Conservation (phyloP, 2,329 filamentous ascomycete genomes). For the Aphanocladium album region DNA sequence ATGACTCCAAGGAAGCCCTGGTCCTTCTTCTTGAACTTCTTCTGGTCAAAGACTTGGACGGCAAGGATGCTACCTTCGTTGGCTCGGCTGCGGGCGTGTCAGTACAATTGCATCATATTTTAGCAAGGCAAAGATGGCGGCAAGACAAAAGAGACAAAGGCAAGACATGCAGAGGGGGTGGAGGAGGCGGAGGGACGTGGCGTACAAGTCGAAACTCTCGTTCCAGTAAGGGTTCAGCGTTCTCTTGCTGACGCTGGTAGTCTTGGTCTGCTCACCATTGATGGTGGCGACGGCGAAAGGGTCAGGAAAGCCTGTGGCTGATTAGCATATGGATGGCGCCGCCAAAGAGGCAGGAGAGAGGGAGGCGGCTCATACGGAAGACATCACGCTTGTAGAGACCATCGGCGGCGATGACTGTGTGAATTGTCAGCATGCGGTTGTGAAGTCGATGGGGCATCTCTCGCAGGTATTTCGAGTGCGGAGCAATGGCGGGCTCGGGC, state of each 20-base stretch:
- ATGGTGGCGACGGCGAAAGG: constrained; percentile 96
- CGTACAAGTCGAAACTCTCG: constrained; percentile 96
- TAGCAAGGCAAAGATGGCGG: not conserved
- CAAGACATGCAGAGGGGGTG: constrained; percentile 2
- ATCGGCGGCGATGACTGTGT: constrained; percentile 91
- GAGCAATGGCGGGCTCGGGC: constrained; percentile 11
- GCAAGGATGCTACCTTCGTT: constrained; percentile 95
- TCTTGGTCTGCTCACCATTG: constrained; percentile 96
- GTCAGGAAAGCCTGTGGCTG: constrained; percentile 77
- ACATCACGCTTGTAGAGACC: constrained; percentile 99
- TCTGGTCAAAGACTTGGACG: constrained; percentile 98
- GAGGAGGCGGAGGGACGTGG: constrained; percentile 14
- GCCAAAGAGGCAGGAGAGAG: constrained; percentile 22
- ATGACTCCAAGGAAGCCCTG: constrained; percentile 97
- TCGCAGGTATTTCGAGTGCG: constrained; percentile 5
- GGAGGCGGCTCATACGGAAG: constrained; percentile 65
- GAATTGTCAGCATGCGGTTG: constrained; percentile 32
- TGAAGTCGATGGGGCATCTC: not conserved
- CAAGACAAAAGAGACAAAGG: not conserved
- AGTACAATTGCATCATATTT: not conserved
- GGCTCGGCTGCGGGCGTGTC: constrained; percentile 58
- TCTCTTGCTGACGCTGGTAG: constrained; percentile 95
- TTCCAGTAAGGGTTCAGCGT: constrained; percentile 99
- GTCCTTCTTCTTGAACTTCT: constrained; percentile 99
- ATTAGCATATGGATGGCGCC: constrained; percentile 24